These are phyloP conservation scores for Hyaloperonospora brassicae DNA, from an alignment of 352 stramenopile species.

Conservation along the genomic window DNA sequence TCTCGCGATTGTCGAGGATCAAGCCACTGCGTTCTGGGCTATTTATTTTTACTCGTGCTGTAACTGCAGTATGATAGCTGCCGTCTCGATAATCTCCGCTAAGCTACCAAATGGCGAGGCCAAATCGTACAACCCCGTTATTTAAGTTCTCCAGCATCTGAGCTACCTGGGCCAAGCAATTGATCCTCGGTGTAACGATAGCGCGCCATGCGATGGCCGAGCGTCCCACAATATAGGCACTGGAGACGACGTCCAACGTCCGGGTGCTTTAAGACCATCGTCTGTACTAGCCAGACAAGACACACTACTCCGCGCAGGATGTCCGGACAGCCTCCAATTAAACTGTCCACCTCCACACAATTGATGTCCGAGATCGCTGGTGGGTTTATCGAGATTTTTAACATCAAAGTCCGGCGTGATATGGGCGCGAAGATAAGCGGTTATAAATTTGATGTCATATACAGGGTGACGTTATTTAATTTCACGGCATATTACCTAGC, in stretches of 20 bases:
- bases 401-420: not conserved
- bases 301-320: not conserved
- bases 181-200: not conserved
- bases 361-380: not conserved
- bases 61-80: too few species aligned
- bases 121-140: too few species aligned
- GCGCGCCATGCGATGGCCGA: not conserved
- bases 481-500: not conserved
- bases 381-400: not conserved
- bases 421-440: not conserved
- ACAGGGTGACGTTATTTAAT: not conserved
- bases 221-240: not conserved
- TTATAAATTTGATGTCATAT: not conserved
- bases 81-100: too few species aligned
- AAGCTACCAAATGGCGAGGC: too few species aligned
- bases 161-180: not conserved
- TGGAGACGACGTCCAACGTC: not conserved
- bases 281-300: not conserved
- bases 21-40: too few species aligned
- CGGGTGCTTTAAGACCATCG: not conserved
- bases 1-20: too few species aligned
- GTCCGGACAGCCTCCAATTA: constrained; percentile 1
- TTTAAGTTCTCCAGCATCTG: too few species aligned
- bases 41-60: too few species aligned
- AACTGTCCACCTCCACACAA: not conserved